A percentile compares a stretch with the other conserved stretches of the same genome.
Conservation (phyloP, 805 yeast genomes). For the Pichia membranifaciens region DNA sequence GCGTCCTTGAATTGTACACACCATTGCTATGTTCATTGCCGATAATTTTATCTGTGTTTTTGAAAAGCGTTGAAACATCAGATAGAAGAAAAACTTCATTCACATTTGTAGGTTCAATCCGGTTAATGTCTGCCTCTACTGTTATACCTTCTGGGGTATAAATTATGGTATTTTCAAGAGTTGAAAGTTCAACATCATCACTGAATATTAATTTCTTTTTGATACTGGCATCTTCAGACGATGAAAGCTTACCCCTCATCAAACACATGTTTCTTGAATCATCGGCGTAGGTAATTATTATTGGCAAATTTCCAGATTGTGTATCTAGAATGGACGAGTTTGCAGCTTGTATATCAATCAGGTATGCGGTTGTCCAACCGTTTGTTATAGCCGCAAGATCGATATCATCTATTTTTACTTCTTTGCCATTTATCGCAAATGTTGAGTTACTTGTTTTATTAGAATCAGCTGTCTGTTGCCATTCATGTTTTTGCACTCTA, state of each 20-base stretch:
- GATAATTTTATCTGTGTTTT: slow-evolving; percentile 10
- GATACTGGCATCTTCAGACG: neutral
- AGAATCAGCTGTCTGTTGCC: neutral
- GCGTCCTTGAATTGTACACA: neutral
- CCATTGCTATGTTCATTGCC: neutral
- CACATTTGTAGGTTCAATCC: slow-evolving; percentile 23
- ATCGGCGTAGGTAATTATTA: neutral
- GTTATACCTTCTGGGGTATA: neutral
- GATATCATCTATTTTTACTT: slow-evolving; percentile 16
- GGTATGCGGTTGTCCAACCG: slow-evolving; percentile 29
- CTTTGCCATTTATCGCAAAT: slow-evolving; percentile 23
- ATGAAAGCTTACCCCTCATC: neutral
- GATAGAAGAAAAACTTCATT: slow-evolving; percentile 26
- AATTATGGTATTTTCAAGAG: neutral
- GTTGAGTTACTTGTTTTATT: neutral
- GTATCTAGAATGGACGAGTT: neutral
- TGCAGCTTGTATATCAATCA: slow-evolving; percentile 6
- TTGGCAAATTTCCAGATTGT: slow-evolving; percentile 4
- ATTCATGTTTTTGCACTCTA: slow-evolving; percentile 1
- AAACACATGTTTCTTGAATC: neutral
- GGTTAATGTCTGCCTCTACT: neutral
- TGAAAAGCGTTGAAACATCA: slow-evolving; percentile 14
- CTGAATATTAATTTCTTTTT: neutral
- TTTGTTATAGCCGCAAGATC: slow-evolving; percentile 13
- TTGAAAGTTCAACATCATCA: slow-evolving; percentile 2